phyloP scores from a whole-genome alignment of 805 yeast genomes.

The Ogataea naganishii region DNA sequence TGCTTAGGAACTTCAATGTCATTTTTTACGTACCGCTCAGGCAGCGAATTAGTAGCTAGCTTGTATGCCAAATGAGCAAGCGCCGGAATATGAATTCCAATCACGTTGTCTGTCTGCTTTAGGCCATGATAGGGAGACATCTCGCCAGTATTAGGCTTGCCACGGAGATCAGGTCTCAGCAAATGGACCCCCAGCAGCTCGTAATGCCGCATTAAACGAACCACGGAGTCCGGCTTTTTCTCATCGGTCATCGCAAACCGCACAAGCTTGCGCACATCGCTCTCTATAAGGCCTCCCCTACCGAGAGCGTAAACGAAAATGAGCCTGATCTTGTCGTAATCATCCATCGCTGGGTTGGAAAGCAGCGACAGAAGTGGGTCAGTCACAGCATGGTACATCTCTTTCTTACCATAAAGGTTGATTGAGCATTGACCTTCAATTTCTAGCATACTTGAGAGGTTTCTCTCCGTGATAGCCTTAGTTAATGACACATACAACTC shows the following conservation, averaged over 20 bases:
- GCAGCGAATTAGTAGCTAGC: conserved; percentile 16
- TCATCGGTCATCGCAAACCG: conserved; percentile 34
- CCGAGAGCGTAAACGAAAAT: conserved; percentile 68
- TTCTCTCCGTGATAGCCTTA: conserved; percentile 45
- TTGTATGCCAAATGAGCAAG: conserved; percentile 17
- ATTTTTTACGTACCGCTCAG: conserved; percentile 17
- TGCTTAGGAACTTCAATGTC: background rate
- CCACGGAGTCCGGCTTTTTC: conserved; percentile 23
- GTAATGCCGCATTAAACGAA: conserved; percentile 51
- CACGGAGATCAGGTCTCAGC: conserved; percentile 28
- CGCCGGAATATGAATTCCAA: conserved; percentile 19
- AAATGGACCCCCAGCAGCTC: conserved; percentile 27
- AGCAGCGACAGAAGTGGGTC: conserved; percentile 53
- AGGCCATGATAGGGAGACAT: conserved; percentile 46
- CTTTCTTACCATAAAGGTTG: conserved; percentile 57
- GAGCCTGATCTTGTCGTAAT: conserved; percentile 65
- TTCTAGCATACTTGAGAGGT: conserved; percentile 67
- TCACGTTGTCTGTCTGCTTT: conserved; percentile 13
- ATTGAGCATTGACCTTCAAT: conserved; percentile 79
- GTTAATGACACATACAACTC: conserved; percentile 49
- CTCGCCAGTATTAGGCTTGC: conserved; percentile 38
- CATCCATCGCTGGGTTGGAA: conserved; percentile 36
- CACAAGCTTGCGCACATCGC: conserved; percentile 65
- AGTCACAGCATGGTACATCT: conserved; percentile 42
- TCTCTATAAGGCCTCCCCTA: conserved; percentile 71